Percentiles rank a stretch among this genome's conserved stretches.
Evolutionary conservation across 2,329 filamentous ascomycete genomes (phyloP).

Genomic region (Leptographium procerum): DNA sequence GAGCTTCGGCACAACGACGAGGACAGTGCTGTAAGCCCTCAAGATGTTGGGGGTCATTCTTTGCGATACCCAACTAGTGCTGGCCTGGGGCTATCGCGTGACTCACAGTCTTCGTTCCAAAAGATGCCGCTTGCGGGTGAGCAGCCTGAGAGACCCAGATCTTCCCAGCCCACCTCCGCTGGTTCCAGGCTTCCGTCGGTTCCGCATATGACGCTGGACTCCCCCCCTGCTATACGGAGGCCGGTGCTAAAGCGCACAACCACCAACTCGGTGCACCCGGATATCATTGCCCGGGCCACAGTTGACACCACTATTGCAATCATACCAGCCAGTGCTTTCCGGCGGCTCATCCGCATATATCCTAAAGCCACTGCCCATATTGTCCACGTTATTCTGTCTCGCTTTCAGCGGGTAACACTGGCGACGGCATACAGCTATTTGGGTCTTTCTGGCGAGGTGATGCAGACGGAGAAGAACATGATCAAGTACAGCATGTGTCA

Average conservation of each 20-base stretch:
- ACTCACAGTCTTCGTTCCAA: slow-evolving; percentile 25
- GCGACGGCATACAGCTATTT: slow-evolving; percentile 92
- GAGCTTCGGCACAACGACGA: slow-evolving; percentile 64
- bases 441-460: slow-evolving; percentile 79
- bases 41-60: slow-evolving; percentile 19
- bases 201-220: slow-evolving; percentile 64
- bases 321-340: slow-evolving; percentile 92
- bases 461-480: slow-evolving; percentile 89
- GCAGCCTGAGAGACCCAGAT: slow-evolving; percentile 11
- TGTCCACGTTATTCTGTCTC: slow-evolving; percentile 90
- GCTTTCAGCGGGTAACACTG: slow-evolving; percentile 87
- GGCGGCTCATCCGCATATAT: slow-evolving; percentile 83
- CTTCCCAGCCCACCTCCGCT: slow-evolving; percentile 8
- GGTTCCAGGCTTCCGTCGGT: slow-evolving; percentile 42
- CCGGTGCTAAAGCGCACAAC: slow-evolving; percentile 33
- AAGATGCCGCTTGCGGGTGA: slow-evolving; percentile 14
- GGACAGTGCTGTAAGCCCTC: slow-evolving; percentile 26
- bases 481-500: slow-evolving; percentile 86
- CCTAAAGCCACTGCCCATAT: slow-evolving; percentile 96
- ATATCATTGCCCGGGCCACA: slow-evolving; percentile 91
- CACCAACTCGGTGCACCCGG: slow-evolving; percentile 78
- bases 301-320: slow-evolving; percentile 97
- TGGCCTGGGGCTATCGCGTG: slow-evolving; percentile 20
- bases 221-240: slow-evolving; percentile 24
- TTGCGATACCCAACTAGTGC: slow-evolving; percentile 17